Base-by-base conservation (phyloP, 805 yeast genomes). In the Kazachstania martiniae region DNA sequence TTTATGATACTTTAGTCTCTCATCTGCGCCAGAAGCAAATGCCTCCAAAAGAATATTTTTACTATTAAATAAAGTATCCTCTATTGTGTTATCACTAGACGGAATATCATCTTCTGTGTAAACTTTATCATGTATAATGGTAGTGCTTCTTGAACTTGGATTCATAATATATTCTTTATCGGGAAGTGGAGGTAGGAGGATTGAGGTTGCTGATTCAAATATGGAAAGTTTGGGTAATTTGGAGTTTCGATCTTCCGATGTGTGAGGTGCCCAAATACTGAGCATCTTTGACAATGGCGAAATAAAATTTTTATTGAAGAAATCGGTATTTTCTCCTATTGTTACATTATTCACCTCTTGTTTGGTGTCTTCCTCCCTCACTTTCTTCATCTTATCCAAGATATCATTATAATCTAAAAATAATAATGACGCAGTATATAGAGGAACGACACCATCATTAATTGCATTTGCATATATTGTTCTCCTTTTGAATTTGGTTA, bases 401-500 rank as follows among this genome's bases (percentile, higher is more conserved):
- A 56, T 40, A 2, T 72, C 82, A 39, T 69, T 69, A 59, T 77
- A 78, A 50, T 82, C 89, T 18, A 82, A 42, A 48, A 70, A 82
- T 17, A 82, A 56, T 32, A 82, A 50, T 0, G 85, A 76, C 0
- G 85, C 68, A 0, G 91, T 78, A 36, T 87, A 65, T 33, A 82
- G 61, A 0, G 93, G 91, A 0, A 82, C 93, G 22, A 82, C 77
- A 2, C 91, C 94, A 56, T 82, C 94, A 50, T 82, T 77, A 4
- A 75, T 56, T 0, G 77, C 75, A 51, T 82, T 82, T 1, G 89
- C 86, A 52, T 82, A 82, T 2, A 79, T 55, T 0, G 89, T 80
- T 46, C 94, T 61, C 34, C 80, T 63, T 32, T 56, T 62, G 49
- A 82, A 82, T 39, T 52, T 57, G 36, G 67, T 66, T 32, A 82